phyloP scores from a whole-genome alignment of 768 basidiomycete species.

The Chalciporus piperatus region DNA sequence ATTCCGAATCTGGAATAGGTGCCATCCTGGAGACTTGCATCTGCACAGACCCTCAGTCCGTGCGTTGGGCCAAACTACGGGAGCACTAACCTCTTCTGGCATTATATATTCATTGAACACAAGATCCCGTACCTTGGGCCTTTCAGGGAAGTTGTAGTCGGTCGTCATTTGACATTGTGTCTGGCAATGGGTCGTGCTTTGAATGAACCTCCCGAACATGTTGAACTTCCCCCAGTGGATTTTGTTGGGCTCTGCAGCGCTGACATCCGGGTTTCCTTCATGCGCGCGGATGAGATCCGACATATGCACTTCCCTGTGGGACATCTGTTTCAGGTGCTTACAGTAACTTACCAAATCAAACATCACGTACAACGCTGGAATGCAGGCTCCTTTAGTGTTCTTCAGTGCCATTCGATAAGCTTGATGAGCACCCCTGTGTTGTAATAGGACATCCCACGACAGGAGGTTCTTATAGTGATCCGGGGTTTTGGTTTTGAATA shows the following conservation, averaged over 20 bases:
- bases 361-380: constrained; percentile 73
- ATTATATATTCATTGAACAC: constrained; percentile 59
- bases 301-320: constrained; percentile 81
- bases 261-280: constrained; percentile 77
- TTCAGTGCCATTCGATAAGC: constrained; percentile 89
- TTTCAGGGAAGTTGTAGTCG: constrained; percentile 63
- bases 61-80: not conserved
- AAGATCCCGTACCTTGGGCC: constrained; percentile 51
- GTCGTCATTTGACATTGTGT: constrained; percentile 58
- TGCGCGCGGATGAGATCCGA: constrained; percentile 87
- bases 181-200: constrained; percentile 76
- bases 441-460: constrained; percentile 83
- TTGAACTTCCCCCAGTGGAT: constrained; percentile 98
- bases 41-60: constrained; percentile 33
- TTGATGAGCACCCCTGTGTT: constrained; percentile 77
- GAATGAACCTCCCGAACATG: constrained; percentile 85
- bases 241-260: constrained; percentile 58
- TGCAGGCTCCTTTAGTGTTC: constrained; percentile 81
- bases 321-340: constrained; percentile 10
- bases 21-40: constrained; percentile 66
- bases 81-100: constrained; percentile 58
- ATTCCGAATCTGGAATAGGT: constrained; percentile 42
- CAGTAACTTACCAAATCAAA: not conserved
- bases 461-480: constrained; percentile 73
- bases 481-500: constrained; percentile 63